These are phyloP conservation scores for Fusarium pininemorale DNA, from an alignment of 2,329 filamentous ascomycete species.

Conservation along the genomic window DNA sequence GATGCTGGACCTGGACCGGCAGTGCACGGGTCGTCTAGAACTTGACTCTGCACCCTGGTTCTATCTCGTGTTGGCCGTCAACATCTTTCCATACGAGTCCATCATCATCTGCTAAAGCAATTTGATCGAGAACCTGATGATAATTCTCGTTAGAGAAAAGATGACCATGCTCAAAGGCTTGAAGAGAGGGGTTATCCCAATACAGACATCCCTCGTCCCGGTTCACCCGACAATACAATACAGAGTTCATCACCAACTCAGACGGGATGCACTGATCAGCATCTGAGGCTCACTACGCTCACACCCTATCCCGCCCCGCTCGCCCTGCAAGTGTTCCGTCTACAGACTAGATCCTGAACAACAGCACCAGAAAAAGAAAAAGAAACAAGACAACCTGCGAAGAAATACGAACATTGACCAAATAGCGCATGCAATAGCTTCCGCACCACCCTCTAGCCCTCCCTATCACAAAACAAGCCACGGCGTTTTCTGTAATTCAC, in stretches of 20 bases:
- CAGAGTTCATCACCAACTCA: background rate
- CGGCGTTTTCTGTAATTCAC: constrained; percentile 6
- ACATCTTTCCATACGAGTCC: background rate
- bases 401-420: constrained; percentile 15
- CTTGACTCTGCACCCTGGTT: background rate
- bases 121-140: background rate
- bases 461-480: constrained; percentile 2
- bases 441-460: constrained; percentile 11
- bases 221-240: constrained; percentile 22
- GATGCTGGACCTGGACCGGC: background rate
- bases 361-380: background rate
- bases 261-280: background rate
- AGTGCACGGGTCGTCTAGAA: background rate
- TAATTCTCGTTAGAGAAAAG: background rate
- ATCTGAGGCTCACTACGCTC: background rate
- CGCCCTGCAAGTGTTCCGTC: background rate
- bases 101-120: background rate
- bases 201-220: background rate
- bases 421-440: background rate
- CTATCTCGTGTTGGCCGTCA: background rate
- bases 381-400: background rate
- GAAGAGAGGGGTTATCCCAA: background rate
- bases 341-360: background rate
- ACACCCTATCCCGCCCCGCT: constrained; percentile 1
- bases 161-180: background rate